Percentiles rank a stretch among this genome's conserved stretches.
Evolutionary conservation across 75 land plant species (phyloP).

Genomic region (Sequoiadendron giganteum): DNA sequence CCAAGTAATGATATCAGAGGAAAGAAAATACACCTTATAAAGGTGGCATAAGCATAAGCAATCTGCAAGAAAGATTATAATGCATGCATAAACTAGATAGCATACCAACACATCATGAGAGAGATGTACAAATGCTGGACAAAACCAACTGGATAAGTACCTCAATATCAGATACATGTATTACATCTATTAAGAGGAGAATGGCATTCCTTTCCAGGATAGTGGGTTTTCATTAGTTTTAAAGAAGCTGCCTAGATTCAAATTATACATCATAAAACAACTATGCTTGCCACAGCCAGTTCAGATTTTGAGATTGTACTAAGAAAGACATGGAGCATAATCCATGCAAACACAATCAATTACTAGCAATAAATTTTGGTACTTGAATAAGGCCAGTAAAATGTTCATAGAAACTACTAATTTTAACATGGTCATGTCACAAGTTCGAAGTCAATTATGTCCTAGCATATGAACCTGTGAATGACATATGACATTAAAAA

Average conservation of each 20-base stretch:
- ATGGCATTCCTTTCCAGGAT: not conserved
- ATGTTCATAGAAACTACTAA: not conserved
- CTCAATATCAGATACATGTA: not conserved
- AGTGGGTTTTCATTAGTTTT: not conserved
- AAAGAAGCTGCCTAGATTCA: not conserved
- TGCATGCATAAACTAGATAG: not conserved
- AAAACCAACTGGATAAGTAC: not conserved
- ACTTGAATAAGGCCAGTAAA: not conserved
- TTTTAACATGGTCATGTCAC: not conserved
- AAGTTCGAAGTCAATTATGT: not conserved
- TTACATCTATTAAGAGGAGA: not conserved
- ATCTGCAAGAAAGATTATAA: not conserved
- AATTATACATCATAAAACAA: not conserved
- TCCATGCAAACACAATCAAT: not conserved
- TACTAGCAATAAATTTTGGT: not conserved
- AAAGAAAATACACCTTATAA: conserved; percentile 1
- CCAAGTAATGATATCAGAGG: conserved; percentile 5
- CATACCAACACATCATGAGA: not conserved
- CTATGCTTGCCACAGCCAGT: not conserved
- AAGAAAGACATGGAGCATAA: not conserved
- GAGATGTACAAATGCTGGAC: not conserved
- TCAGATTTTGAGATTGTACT: not conserved
- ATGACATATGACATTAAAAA: not conserved
- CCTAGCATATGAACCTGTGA: not conserved
- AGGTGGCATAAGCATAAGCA: not conserved